Conservation (phyloP, 2,329 filamentous ascomycete species). For the Stagonosporopsis vannaccii region DNA sequence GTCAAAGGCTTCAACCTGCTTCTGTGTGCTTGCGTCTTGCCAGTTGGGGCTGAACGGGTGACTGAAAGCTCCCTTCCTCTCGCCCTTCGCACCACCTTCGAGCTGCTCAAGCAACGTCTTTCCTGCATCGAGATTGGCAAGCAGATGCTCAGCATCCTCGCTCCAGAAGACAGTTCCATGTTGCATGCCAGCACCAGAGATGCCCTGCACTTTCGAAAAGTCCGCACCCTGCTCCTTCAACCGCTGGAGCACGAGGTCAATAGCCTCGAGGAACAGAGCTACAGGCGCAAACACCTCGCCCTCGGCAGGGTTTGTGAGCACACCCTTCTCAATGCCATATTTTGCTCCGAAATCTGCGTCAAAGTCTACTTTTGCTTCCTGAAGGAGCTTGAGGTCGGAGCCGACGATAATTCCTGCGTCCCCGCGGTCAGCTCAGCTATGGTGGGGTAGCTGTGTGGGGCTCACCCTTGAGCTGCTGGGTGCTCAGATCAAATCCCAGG, state of each 20-base stretch:
- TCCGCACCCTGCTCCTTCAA: constrained; percentile 75
- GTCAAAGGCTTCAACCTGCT: constrained; percentile 90
- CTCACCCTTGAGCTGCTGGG: constrained; percentile 91
- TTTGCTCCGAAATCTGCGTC: constrained; percentile 76
- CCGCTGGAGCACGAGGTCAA: constrained; percentile 82
- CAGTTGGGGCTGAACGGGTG: constrained; percentile 93
- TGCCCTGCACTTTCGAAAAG: constrained; percentile 76
- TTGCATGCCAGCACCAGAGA: constrained; percentile 95
- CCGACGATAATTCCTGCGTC: constrained; percentile 78
- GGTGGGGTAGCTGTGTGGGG: constrained; percentile 43
- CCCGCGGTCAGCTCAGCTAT: constrained; percentile 16
- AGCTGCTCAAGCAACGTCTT: constrained; percentile 77
- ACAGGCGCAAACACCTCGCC: constrained; percentile 93
- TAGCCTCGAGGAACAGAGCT: constrained; percentile 90
- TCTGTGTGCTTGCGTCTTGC: constrained; percentile 96
- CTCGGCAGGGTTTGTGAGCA: constrained; percentile 79
- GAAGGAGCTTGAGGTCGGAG: constrained; percentile 79
- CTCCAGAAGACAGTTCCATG: constrained; percentile 98
- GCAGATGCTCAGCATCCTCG: constrained; percentile 68
- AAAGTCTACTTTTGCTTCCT: constrained; percentile 93
- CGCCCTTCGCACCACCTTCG: constrained; percentile 46
- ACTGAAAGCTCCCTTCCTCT: constrained; percentile 70
- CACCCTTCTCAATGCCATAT: constrained; percentile 82
- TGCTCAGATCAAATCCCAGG: constrained; percentile 93
- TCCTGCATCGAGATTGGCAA: constrained; percentile 66